phyloP scores from a whole-genome alignment of 208 protist genomes.

The Trypanosoma theileri region DNA sequence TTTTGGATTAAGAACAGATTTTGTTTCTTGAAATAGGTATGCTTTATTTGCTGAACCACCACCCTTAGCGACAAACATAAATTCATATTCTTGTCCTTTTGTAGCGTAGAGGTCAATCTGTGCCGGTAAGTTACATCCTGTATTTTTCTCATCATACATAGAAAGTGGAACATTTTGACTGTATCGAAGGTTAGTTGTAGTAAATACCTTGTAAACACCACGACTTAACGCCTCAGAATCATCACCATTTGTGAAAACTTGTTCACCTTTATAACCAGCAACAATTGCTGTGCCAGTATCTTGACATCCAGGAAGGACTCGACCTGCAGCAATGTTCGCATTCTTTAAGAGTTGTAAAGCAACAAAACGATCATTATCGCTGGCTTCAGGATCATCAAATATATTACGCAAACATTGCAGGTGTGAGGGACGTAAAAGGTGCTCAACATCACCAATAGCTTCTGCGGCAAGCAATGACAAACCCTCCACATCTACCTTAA shows the following conservation, averaged over 20 bases:
- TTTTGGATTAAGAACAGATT: conserved; percentile 94
- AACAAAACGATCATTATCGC: conserved; percentile 96
- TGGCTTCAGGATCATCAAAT: conserved; percentile 95
- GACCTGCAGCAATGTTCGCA: conserved; percentile 92
- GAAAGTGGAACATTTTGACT: conserved; percentile 93
- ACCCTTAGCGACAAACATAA: conserved; percentile 97
- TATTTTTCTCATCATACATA: conserved; percentile 98
- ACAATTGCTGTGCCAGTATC: conserved; percentile 98
- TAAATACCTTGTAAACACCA: conserved; percentile 96
- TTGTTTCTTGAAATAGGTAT: conserved; percentile 96
- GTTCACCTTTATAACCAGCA: conserved; percentile 93
- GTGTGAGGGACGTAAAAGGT: conserved; percentile 94
- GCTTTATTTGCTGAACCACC: conserved; percentile 98
- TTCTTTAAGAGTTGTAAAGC: conserved; percentile 97
- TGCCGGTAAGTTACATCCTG: conserved; percentile 95
- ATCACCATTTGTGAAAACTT: conserved; percentile 93
- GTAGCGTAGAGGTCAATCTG: conserved; percentile 96
- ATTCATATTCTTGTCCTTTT: conserved; percentile 94
- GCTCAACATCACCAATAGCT: conserved; percentile 94
- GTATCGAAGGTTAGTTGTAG: conserved; percentile 94
- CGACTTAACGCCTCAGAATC: conserved; percentile 92
- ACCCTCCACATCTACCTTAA: conserved; percentile 89
- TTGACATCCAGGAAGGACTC: conserved; percentile 93
- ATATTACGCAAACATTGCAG: conserved; percentile 92
- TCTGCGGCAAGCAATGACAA: conserved; percentile 80